A percentile compares a stretch with the other conserved stretches of the same genome.
Evolutionary conservation across 495 filamentous ascomycete species (phyloP).

Genomic region (Amphirosellinia nigrospora): DNA sequence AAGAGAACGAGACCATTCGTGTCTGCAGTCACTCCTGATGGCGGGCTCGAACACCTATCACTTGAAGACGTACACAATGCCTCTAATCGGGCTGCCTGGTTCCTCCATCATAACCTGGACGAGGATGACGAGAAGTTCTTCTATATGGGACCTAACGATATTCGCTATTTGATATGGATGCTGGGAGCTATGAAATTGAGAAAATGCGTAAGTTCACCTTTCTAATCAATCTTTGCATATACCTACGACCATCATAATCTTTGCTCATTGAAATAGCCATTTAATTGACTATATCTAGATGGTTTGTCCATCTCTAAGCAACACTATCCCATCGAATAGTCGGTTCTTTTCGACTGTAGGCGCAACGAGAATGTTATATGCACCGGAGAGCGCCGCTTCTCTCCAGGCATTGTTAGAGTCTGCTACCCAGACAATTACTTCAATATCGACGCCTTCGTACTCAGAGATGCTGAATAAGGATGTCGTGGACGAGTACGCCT

Average conservation of each 20-base stretch:
- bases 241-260: background rate
- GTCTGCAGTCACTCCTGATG: conserved; percentile 22
- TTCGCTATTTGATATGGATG: conserved; percentile 50
- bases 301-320: conserved; percentile 18
- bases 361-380: conserved; percentile 15
- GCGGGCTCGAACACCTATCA: conserved; percentile 16
- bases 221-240: background rate
- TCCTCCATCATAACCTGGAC: conserved; percentile 9
- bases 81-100: conserved; percentile 24
- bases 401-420: conserved; percentile 13
- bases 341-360: conserved; percentile 23
- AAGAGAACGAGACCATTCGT: conserved; percentile 21
- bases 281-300: background rate
- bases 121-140: conserved; percentile 1
- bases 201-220: conserved; percentile 13
- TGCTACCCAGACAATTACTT: background rate
- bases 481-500: conserved; percentile 35
- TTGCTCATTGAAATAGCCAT: background rate
- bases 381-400: conserved; percentile 11
- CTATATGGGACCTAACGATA: conserved; percentile 51
- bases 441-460: conserved; percentile 21
- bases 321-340: conserved; percentile 19
- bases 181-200: conserved; percentile 46
- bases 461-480: conserved; percentile 28
- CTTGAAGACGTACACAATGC: conserved; percentile 21